phyloP scores from a whole-genome alignment of 2,329 filamentous ascomycete species.

The Ilyonectria robusta region DNA sequence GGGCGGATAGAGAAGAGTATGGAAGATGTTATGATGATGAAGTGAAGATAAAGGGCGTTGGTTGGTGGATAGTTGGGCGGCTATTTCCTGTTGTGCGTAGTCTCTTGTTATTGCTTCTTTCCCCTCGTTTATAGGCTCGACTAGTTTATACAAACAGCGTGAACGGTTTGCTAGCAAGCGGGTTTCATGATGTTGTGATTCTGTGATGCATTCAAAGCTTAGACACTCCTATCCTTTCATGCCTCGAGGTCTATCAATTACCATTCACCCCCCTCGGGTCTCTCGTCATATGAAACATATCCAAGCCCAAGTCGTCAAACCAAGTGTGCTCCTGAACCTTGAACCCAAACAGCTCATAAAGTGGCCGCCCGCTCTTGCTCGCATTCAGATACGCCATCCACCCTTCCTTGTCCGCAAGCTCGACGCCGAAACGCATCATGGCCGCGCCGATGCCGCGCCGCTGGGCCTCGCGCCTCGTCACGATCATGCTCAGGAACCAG shows the following conservation, averaged over 20 bases:
- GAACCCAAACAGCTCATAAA: conserved; percentile 52
- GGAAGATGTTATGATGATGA: conserved; percentile 20
- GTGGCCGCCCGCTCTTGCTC: conserved; percentile 40
- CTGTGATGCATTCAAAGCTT: background rate
- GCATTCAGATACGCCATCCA: conserved; percentile 49
- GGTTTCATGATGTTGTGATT: background rate
- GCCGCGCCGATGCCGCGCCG: conserved; percentile 51
- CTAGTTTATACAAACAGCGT: conserved; percentile 31
- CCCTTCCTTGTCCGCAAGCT: conserved; percentile 48
- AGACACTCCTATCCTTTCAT: no score
- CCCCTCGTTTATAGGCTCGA: conserved; percentile 30
- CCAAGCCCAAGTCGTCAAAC: conserved; percentile 39
- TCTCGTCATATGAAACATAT: conserved; percentile 52
- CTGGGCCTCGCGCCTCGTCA: conserved; percentile 51
- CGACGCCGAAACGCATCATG: conserved; percentile 52
- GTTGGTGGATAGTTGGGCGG: conserved; percentile 22
- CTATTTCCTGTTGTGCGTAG: conserved; percentile 32
- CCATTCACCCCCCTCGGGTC: conserved; percentile 18
- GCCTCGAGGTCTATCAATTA: background rate
- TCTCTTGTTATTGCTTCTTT: conserved; percentile 35
- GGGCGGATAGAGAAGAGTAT: conserved; percentile 34
- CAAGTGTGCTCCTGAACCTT: conserved; percentile 37
- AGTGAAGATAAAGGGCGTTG: conserved; percentile 41
- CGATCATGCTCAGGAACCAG: conserved; percentile 54
- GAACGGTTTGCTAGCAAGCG: background rate